Evolutionary conservation across 306 rosid species (phyloP).

Genomic region (Sicyos baderoa): DNA sequence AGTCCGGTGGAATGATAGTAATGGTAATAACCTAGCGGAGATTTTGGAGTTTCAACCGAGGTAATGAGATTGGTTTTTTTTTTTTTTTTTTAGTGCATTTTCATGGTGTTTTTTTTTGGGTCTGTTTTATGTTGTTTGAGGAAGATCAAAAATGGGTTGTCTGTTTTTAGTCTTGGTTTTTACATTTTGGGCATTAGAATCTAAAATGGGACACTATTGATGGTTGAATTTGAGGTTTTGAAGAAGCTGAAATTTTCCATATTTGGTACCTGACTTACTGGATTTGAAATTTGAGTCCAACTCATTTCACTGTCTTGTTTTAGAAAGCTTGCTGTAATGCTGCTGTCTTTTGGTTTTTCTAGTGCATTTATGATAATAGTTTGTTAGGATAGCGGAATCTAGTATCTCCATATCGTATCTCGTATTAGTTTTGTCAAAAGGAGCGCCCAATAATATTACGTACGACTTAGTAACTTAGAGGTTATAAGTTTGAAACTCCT

Average conservation of each 20-base stretch:
- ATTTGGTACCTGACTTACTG: conserved; percentile 2
- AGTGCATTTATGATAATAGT: too few species aligned
- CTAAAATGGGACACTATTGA: background rate
- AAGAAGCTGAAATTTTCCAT: background rate
- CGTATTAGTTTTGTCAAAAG: too few species aligned
- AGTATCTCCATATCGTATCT: too few species aligned
- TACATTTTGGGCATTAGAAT: background rate
- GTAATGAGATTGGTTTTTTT: conserved; percentile 23
- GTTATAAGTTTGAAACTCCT: too few species aligned
- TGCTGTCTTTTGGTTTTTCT: too few species aligned
- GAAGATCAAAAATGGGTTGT: background rate
- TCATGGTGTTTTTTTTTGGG: background rate
- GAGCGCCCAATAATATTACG: too few species aligned
- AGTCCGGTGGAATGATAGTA: conserved; percentile 94
- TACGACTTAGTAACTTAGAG: too few species aligned
- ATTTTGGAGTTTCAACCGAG: conserved; percentile 81
- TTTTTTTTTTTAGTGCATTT: background rate
- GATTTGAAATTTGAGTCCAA: background rate
- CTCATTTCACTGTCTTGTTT: background rate
- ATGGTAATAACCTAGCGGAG: conserved; percentile 84
- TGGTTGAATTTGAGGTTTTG: conserved; percentile 7
- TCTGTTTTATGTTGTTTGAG: background rate
- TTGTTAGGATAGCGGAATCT: too few species aligned
- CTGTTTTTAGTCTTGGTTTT: background rate
- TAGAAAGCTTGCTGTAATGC: background rate